Evolutionary conservation across 1,284 basidiomycete species (phyloP).

Genomic region (Cryptococcus sp.): DNA sequence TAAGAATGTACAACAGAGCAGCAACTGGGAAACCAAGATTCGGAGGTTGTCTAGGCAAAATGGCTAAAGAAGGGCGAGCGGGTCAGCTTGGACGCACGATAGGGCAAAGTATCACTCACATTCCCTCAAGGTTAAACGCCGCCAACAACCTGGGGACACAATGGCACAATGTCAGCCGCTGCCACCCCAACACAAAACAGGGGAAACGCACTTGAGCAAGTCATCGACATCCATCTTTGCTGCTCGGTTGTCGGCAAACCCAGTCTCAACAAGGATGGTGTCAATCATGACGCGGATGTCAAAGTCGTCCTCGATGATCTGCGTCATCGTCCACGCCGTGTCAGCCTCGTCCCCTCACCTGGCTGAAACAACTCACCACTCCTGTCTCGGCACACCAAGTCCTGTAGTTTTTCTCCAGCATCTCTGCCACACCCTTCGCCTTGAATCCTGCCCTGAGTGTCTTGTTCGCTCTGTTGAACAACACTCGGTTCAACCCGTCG

Average conservation of each 20-base stretch:
- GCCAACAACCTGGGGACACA: conserved; percentile 29
- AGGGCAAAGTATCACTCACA: conserved; percentile 27
- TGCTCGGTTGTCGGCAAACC: conserved; percentile 66
- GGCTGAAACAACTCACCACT: conserved; percentile 55
- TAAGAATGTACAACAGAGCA: not conserved
- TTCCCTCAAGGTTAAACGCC: conserved; percentile 41
- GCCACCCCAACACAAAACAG: conserved; percentile 7
- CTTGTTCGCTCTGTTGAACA: conserved; percentile 90
- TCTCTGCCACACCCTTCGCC: conserved; percentile 89
- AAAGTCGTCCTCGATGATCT: conserved; percentile 70
- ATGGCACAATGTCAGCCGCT: not conserved
- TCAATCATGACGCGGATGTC: conserved; percentile 74
- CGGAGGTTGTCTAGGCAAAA: conserved; percentile 6
- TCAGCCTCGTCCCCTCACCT: not conserved
- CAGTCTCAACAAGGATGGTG: conserved; percentile 65
- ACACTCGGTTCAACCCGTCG: conserved; percentile 86
- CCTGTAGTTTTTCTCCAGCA: conserved; percentile 90
- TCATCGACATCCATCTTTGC: conserved; percentile 83
- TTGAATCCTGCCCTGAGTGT: conserved; percentile 79
- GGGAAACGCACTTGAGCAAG: conserved; percentile 62
- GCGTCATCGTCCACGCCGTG: conserved; percentile 1
- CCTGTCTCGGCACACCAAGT: conserved; percentile 88
- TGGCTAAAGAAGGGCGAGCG: conserved; percentile 2
- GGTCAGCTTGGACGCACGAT: not conserved
- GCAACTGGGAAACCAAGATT: not conserved